Evolutionary conservation across 2,329 filamentous ascomycete genomes (phyloP).

Genomic region (Pseudogymnoascus sp.): DNA sequence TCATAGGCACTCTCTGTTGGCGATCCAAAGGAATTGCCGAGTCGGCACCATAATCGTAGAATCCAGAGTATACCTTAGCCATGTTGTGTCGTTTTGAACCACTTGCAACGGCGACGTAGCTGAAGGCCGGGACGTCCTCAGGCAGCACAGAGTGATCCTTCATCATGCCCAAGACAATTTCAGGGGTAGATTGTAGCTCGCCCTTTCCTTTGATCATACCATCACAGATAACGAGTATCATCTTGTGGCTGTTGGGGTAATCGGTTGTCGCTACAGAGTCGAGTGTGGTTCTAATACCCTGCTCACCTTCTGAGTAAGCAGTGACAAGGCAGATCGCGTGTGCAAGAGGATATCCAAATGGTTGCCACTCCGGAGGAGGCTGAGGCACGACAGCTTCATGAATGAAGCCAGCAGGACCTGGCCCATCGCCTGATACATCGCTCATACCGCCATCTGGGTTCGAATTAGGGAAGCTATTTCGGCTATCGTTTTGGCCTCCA

Average conservation of each 20-base stretch:
- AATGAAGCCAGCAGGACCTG: slow-evolving; percentile 87
- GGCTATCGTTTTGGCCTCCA: slow-evolving; percentile 54
- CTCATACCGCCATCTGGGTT: slow-evolving; percentile 45
- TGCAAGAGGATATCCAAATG: slow-evolving; percentile 89
- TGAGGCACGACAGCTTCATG: slow-evolving; percentile 94
- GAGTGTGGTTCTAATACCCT: slow-evolving; percentile 85
- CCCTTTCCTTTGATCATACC: slow-evolving; percentile 96
- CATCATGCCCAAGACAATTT: slow-evolving; percentile 89
- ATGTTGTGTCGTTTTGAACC: slow-evolving; percentile 98
- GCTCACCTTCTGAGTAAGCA: slow-evolving; percentile 90
- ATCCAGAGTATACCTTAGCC: slow-evolving; percentile 96
- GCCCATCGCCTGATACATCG: slow-evolving; percentile 54
- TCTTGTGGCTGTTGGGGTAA: slow-evolving; percentile 98
- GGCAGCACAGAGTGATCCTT: slow-evolving; percentile 75
- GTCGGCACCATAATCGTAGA: slow-evolving; percentile 88
- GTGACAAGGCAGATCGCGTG: slow-evolving; percentile 93
- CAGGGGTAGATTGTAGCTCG: slow-evolving; percentile 77
- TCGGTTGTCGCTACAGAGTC: slow-evolving; percentile 97
- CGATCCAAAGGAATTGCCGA: slow-evolving; percentile 74
- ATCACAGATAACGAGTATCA: slow-evolving; percentile 92
- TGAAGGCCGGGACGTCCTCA: slow-evolving; percentile 81
- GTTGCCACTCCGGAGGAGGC: slow-evolving; percentile 93
- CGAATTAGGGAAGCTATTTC: slow-evolving; percentile 56
- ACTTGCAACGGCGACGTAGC: slow-evolving; percentile 92
- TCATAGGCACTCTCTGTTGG: slow-evolving; percentile 96